Base-by-base conservation (phyloP, 2,329 filamentous ascomycete genomes). In the Gaeumannomyces tritici region DNA sequence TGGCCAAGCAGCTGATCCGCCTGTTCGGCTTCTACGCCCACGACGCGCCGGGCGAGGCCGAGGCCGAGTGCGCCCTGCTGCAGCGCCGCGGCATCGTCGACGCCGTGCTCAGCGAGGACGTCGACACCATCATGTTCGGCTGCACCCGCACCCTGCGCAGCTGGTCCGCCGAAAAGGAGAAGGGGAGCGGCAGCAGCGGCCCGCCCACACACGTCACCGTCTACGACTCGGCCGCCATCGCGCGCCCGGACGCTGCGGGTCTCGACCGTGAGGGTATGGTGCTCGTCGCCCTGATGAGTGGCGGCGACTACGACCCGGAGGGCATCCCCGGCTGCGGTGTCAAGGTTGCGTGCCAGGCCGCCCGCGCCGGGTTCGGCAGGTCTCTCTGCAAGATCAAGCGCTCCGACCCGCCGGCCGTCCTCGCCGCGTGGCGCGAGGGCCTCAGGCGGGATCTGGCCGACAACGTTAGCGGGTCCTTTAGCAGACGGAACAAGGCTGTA, bases 91-190 rank as follows among this genome's bases (percentile, higher is more conserved):
- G 91, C 0, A 79, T 96, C 11, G 93, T 96, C 1, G 95, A 99
- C 73, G 93, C 91, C 0, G 95, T 98, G 1, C 80, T 99, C 68
- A 97, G 91, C 73, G 93, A 99, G 73, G 95, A 99, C 78, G 92
- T 97, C 56, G 95, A 99, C 72, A 95, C 93, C 2, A 84, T 98
- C 69, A 98, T 98, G 93, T 98, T 98, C 76, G 95, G 95, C 1
- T 95, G 91, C 66, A 87, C 84, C 0, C 76, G 85, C 51, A 93
- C 89, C 0, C 76, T 97, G 55, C 83, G 91, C 60, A 93, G 91
- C 69, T 97, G 91, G 87, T 90, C 90, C 0, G 83, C 89, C 3
- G 91, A 96, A 70, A 81, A 80, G n/a, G 61, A 47, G 57, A 81
- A 79, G n/a, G 77, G 80, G 0, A 83, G 80, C 68, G 91, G 89